Base-by-base conservation (phyloP, 1,139 yeast genomes). In the Trichomonascaceae sp. region DNA sequence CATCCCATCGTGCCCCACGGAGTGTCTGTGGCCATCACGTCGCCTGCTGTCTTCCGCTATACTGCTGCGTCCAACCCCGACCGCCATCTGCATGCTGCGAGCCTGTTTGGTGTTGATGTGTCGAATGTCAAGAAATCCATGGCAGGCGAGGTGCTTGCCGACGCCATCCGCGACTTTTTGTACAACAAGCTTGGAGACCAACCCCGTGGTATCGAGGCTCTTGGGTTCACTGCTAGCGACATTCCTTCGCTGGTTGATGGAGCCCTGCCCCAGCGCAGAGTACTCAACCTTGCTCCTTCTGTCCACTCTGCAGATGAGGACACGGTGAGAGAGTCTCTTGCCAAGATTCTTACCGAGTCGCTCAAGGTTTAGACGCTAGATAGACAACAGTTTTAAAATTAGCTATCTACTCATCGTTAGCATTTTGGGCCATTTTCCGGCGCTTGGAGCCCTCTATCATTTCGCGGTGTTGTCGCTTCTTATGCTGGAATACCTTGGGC, bases 391-490 rank as follows among this genome's bases (percentile, higher is more conserved):
- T n/a, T n/a, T n/a, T n/a, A n/a, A n/a, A n/a, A n/a, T n/a, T n/a
- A n/a, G n/a, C n/a, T n/a, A n/a, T n/a, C n/a, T n/a, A n/a, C n/a
- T n/a, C n/a, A n/a, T n/a, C n/a, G n/a, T n/a, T n/a, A n/a, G n/a
- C n/a, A n/a, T n/a, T n/a, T n/a, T n/a, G n/a, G n/a, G n/a, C n/a
- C n/a, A n/a, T n/a, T n/a, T 46, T 78, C 46, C 87, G 66, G 48
- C 63, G 71, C 54, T 81, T 84, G 3, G 89, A 75, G 8, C 84
- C 92, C 43, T 71, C 76, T 34, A 82, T 74, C 92, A 84, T 82
- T 39, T 79, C 77, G 36, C 63, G 61, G 47, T 65, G 69, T 54
- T 70, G 73, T 48, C 64, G 72, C 45, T 77, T 67, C 63, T 81
- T 77, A 41, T 72, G 63, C 49, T 71, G 73, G 22, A 79, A 68